Conservation (phyloP, 176 grass and related monocot genomes). For the Ampelocalamus luodianensis region DNA sequence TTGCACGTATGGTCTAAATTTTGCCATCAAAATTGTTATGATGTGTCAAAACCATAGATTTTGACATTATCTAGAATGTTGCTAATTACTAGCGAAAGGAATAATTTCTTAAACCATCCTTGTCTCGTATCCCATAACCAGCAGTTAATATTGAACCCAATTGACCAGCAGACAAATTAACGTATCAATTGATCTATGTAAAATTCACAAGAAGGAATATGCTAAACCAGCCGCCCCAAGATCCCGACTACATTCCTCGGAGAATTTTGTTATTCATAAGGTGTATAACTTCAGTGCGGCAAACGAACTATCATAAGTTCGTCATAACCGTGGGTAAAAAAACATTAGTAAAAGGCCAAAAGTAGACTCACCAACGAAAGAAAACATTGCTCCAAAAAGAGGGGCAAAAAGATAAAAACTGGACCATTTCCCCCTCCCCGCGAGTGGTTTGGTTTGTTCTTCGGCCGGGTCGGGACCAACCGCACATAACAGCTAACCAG, state of each 20-base stretch:
- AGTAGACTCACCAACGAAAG: neutral
- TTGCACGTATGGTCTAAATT: neutral
- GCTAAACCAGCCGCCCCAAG: neutral
- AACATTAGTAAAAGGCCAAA: neutral
- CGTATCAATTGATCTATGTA: neutral
- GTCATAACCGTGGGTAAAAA: neutral
- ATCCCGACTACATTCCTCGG: neutral
- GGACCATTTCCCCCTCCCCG: constrained; percentile 3
- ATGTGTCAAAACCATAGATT: neutral
- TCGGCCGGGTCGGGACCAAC: neutral
- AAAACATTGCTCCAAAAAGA: neutral
- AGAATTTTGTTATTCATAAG: neutral
- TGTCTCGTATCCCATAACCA: neutral
- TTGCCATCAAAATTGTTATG: neutral
- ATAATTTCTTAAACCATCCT: neutral
- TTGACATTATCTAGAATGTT: neutral
- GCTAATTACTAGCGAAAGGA: neutral
- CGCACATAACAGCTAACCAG: neutral
- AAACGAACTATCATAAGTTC: neutral
- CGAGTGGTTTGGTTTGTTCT: neutral
- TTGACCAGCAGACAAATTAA: neutral
- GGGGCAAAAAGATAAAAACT: neutral
- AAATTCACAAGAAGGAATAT: neutral
- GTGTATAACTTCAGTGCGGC: neutral
- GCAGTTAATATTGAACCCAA: neutral